A percentile compares a stretch with the other conserved stretches of the same genome.
These are phyloP conservation scores for Pulveroboletus sp. DNA, from an alignment of 768 basidiomycete species.

Conservation along the genomic window DNA sequence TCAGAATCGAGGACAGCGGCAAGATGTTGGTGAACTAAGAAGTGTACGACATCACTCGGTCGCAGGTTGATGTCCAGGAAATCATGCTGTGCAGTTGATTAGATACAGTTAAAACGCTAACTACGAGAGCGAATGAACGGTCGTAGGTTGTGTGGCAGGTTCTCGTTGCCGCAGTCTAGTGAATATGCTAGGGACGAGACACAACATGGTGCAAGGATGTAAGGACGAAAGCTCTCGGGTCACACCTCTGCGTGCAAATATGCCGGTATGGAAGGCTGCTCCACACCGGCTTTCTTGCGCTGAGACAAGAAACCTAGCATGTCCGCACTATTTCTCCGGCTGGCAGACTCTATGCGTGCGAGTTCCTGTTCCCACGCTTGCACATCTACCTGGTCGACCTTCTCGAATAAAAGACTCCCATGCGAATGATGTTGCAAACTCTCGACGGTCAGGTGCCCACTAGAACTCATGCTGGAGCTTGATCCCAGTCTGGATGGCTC, in stretches of 20 bases:
- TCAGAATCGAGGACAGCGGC: conserved; percentile 12
- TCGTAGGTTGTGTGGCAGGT: conserved; percentile 6
- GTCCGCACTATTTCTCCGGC: conserved; percentile 41
- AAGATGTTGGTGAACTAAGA: not conserved
- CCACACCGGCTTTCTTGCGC: conserved; percentile 24
- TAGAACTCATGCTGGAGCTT: conserved; percentile 38
- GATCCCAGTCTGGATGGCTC: conserved; percentile 32
- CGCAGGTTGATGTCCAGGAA: not conserved
- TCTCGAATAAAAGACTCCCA: conserved; percentile 23
- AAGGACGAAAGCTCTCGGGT: conserved; percentile 5
- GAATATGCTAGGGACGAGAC: conserved; percentile 1
- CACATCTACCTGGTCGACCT: conserved; percentile 36
- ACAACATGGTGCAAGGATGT: conserved; percentile 11
- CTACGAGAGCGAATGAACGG: conserved; percentile 4
- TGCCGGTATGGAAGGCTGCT: conserved; percentile 21
- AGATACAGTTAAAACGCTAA: conserved; percentile 11
- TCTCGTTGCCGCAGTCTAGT: conserved; percentile 11
- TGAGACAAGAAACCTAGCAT: conserved; percentile 34
- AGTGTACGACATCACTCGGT: not conserved
- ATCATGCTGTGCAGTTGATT: conserved; percentile 19
- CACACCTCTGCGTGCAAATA: conserved; percentile 23
- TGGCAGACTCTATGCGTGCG: conserved; percentile 61
- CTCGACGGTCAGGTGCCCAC: conserved; percentile 38
- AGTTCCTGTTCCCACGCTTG: conserved; percentile 80
- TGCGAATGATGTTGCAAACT: conserved; percentile 13